Evolutionary conservation across 2,329 filamentous ascomycete genomes (phyloP).

Genomic region (Fusarium transvaalense): DNA sequence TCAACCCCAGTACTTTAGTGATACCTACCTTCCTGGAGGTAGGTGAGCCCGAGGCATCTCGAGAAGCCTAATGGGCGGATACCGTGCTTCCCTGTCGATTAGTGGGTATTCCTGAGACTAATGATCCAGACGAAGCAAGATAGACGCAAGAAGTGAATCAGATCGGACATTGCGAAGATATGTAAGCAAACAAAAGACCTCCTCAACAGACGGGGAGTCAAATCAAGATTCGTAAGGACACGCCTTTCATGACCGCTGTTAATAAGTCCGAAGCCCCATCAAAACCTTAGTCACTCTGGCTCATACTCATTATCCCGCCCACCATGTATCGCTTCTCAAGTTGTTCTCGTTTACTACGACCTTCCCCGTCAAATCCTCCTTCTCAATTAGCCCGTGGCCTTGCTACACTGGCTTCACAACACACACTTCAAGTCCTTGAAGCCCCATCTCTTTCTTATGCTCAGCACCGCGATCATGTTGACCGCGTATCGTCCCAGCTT

Average conservation of each 20-base stretch:
- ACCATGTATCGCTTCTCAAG: not conserved
- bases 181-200: not conserved
- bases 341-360: not conserved
- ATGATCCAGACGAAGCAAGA: not conserved
- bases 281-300: not conserved
- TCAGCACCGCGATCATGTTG: constrained; percentile 32
- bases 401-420: constrained; percentile 9
- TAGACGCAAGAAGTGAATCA: not conserved
- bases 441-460: constrained; percentile 31
- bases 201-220: not conserved
- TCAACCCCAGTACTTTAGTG: constrained; percentile 61
- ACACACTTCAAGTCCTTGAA: constrained; percentile 23
- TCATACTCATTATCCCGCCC: not conserved
- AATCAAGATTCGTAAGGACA: not conserved
- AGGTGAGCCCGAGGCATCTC: too few species aligned
- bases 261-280: not conserved
- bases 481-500: constrained; percentile 32
- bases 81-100: constrained; percentile 48
- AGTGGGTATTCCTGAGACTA: constrained; percentile 9
- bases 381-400: not conserved
- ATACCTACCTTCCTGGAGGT: not conserved
- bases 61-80: not conserved
- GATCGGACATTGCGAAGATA: not conserved
- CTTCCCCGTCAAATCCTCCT: not conserved
- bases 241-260: not conserved